Base-by-base conservation (phyloP, 257 asterid species). In the Nyctanthes arbortristis region DNA sequence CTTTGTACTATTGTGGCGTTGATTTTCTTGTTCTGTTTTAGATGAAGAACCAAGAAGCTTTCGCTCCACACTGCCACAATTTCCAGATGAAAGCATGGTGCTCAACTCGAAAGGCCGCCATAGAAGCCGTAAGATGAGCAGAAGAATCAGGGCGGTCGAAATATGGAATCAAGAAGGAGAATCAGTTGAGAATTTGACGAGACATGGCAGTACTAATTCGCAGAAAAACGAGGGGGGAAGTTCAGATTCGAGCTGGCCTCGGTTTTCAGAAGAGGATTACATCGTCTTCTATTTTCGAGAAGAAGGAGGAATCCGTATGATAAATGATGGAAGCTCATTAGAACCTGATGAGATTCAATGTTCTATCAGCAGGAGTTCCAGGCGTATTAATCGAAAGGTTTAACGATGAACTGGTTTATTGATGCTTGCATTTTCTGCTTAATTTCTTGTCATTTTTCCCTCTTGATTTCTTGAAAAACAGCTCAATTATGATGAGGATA, bases 281-380 rank as follows among this genome's bases (percentile, higher is more conserved):
- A 73, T 82, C 30, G 84, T 78, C 12, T 82, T 82, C 56, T 75
- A 76, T 68, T 78, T 82, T 16, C 47, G 36, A 33, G 77, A 78
- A 2, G 77, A 78, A 54, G 87, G 84, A 32, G 84, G 61, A 6
- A 78, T 78, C 30, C 75, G 56, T 10, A 57, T 78, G 47, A 64
- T 67, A 33, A 71, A 78, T 58, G 87, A 78, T 47, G 79, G 27
- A 35, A 82, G 65, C 7, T 68, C 77, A 2, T 66, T 55, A 25
- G 61, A 45, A 31, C 58, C 77, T 20, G 31, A 32, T 39, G 49
- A 39, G 12, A 11, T 43, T 56, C 40, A 66, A 33, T 66, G 10
- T 36, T 36, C 66, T 16, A 58, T 29, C 27, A 24, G n/a, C 8
- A 34, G 60, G n/a, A n/a, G 4, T 22, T 18, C 25, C 18, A 62